Evolutionary conservation across 495 filamentous ascomycete genomes (phyloP), one percentile per base, ranked within the genome.

Genomic region (Penicillium alfredii): DNA sequence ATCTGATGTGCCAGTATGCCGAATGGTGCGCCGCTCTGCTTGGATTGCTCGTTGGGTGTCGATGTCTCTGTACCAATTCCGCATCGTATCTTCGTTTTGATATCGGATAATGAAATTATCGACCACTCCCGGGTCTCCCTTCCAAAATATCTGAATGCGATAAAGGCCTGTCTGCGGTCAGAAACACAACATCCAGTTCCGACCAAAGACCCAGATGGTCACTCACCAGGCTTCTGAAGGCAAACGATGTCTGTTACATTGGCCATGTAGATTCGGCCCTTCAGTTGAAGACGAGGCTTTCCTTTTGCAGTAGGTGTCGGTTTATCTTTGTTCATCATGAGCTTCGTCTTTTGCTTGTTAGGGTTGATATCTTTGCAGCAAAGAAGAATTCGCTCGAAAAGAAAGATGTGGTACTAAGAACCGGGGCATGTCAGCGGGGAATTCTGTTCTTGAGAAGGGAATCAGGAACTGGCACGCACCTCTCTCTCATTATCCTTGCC

Each of bases 211-310:
- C n/a, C n/a, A n/a, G n/a, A 23, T 10, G 22, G 8, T 44, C 63
- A 50, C 51, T 33, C 80, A 94, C 89, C 89, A 53, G 83, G 81
- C 58, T 86, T 94, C 35, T 78, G 74, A 20, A 88, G 66, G 11
- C 83, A 86, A 4, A 94, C 67, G 15, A 94, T 83, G 52, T 97
- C 88, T 5, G 92, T 98, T 28, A 98, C 90, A 55, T 98, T 98
- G 37, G 90, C 88, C 90, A 98, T 96, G 63, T 97, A 97, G 50
- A 98, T 98, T 13, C 92, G 78, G 15, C 92, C 92, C 64, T 97
- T 98, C 20, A 98, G 73, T 56, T 94, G 88, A 31, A 98, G 68
- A 56, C 84, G 89, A 21, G 81, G 75, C 51, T 85, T 84, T 33
- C 77, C 74, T 53, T 84, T 90, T 44, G 75, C 79, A 58, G 80